Evolutionary conservation across 169 alveolate species (phyloP).

Genomic region (Neospora caninum): DNA sequence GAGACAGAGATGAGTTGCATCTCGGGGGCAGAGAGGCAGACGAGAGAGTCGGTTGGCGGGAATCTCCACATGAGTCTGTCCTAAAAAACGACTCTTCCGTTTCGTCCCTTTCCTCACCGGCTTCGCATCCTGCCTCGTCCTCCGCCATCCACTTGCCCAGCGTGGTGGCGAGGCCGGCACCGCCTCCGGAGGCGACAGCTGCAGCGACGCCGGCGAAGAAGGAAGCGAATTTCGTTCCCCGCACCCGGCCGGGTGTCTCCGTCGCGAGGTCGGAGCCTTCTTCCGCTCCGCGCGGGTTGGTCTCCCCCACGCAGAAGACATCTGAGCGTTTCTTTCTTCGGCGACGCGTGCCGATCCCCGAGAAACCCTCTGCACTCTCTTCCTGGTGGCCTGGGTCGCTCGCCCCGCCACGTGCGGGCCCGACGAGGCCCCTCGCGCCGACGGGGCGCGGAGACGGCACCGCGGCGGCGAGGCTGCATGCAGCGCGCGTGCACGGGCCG

Average conservation of each 20-base stretch:
- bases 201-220: neutral
- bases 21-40: neutral
- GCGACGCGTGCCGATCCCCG: neutral
- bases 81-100: too few relatives aligned
- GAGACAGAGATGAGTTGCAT: neutral
- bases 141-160: neutral
- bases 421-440: neutral
- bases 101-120: too few relatives aligned
- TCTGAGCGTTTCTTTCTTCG: neutral
- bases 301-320: neutral
- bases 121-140: neutral
- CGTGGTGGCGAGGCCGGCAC: neutral
- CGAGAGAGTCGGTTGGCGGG: neutral
- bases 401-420: neutral
- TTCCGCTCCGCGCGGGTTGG: neutral
- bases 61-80: too few relatives aligned
- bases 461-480: slow-evolving; percentile 22
- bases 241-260: neutral
- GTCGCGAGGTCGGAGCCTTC: neutral
- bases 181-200: neutral
- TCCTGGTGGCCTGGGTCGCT: neutral
- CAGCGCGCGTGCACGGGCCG: slow-evolving; percentile 79
- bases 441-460: neutral
- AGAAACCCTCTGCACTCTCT: neutral
- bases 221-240: neutral